These are phyloP conservation scores for Nemania sp. DNA, from an alignment of 2,329 filamentous ascomycete genomes.

Conservation along the genomic window DNA sequence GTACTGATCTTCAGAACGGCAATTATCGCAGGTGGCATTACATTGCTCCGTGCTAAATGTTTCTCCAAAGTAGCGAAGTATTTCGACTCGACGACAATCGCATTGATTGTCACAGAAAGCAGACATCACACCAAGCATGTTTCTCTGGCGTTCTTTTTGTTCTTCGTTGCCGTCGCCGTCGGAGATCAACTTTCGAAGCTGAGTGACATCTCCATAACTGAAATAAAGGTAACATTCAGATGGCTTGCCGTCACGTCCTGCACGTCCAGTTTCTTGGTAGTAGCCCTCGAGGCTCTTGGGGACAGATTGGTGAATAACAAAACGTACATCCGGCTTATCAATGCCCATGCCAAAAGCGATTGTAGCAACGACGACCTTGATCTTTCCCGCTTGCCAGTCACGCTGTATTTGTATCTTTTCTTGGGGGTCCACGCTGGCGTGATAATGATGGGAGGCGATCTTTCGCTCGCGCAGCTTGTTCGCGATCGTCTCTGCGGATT, in stretches of 20 bases:
- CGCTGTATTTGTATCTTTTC: conserved; percentile 75
- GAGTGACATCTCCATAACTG: conserved; percentile 74
- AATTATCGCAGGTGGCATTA: conserved; percentile 83
- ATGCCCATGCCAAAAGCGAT: conserved; percentile 99
- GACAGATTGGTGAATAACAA: conserved; percentile 90
- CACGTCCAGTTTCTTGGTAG: conserved; percentile 96
- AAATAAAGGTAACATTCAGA: conserved; percentile 94
- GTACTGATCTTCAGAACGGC: conserved; percentile 72
- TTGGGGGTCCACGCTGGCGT: conserved; percentile 73
- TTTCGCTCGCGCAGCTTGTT: conserved; percentile 63
- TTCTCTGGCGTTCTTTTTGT: conserved; percentile 81
- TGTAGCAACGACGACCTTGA: conserved; percentile 93
- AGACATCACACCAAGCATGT: conserved; percentile 84
- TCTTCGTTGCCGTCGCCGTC: conserved; percentile 75
- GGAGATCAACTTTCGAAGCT: conserved; percentile 79
- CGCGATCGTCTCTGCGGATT: conserved; percentile 81
- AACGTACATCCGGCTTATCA: conserved; percentile 94
- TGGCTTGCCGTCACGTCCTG: conserved; percentile 84
- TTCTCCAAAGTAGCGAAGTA: conserved; percentile 94
- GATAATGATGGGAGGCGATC: conserved; percentile 82
- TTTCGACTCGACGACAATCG: conserved; percentile 85
- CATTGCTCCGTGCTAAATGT: conserved; percentile 75
- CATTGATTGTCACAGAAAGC: conserved; percentile 88
- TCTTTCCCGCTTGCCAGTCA: conserved; percentile 77
- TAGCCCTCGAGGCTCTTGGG: conserved; percentile 97